phyloP scores from a whole-genome alignment of 768 basidiomycete species.

The Tricholoma bakamatsutake region DNA sequence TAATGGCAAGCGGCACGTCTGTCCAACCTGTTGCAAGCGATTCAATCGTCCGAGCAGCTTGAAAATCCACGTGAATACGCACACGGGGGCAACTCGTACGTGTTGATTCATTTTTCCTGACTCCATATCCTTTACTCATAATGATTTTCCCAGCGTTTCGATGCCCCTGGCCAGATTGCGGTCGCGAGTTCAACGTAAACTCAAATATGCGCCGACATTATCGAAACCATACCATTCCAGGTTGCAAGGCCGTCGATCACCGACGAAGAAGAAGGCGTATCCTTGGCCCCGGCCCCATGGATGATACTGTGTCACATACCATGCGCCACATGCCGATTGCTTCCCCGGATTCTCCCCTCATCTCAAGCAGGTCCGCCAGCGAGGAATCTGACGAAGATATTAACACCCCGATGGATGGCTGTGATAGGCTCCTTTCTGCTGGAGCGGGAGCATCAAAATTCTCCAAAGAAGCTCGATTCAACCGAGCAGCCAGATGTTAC shows the following conservation, averaged over 20 bases:
- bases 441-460: neutral
- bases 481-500: constrained; percentile 2
- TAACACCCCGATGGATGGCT: constrained; percentile 15
- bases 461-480: neutral
- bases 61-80: constrained; percentile 60
- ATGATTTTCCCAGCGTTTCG: constrained; percentile 47
- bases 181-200: constrained; percentile 76
- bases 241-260: constrained; percentile 19
- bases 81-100: constrained; percentile 66
- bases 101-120: constrained; percentile 8
- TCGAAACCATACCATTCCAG: constrained; percentile 51
- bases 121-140: neutral
- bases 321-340: neutral
- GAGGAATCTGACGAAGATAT: constrained; percentile 22
- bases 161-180: constrained; percentile 70
- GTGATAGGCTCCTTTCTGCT: neutral
- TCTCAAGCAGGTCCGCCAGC: constrained; percentile 17
- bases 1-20: constrained; percentile 42
- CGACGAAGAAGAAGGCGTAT: constrained; percentile 23
- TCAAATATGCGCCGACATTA: constrained; percentile 82
- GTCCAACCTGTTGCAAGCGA: constrained; percentile 51
- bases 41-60: constrained; percentile 69
- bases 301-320: constrained; percentile 4
- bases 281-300: constrained; percentile 8
- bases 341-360: constrained; percentile 13